Evolutionary conservation across 345 rosid genomes (phyloP).

Genomic region (Carallia pectinifolia): DNA sequence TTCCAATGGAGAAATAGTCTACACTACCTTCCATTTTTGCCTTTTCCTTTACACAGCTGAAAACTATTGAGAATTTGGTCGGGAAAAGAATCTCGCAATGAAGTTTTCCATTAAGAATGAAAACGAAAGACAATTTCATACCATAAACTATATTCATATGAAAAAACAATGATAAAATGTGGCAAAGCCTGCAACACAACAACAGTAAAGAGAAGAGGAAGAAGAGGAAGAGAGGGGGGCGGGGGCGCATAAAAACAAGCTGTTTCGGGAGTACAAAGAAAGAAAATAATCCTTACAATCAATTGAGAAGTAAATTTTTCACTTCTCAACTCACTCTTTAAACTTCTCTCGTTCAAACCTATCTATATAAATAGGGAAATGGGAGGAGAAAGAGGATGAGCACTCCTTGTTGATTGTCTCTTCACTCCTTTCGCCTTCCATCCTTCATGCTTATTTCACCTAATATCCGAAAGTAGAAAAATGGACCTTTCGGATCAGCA

Average conservation of each 20-base stretch:
- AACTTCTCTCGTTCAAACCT: constrained; percentile 32
- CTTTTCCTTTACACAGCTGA: no score
- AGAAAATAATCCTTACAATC: constrained; percentile 35
- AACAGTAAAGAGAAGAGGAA: constrained; percentile 10
- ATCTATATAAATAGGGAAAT: constrained; percentile 27
- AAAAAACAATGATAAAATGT: constrained; percentile 11
- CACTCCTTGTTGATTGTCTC: constrained; percentile 60
- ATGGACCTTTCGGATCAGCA: constrained; percentile 29
- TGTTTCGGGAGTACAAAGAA: constrained; percentile 31
- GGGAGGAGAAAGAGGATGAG: constrained; percentile 98
- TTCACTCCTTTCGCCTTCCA: constrained; percentile 70
- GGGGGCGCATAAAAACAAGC: constrained; percentile 12
- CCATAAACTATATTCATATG: no score
- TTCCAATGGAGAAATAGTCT: no score
- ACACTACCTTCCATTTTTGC: no score
- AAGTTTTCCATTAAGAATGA: no score
- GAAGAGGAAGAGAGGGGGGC: no score
- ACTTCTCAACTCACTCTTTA: constrained; percentile 36
- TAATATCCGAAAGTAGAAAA: constrained; percentile 29
- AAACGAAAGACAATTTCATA: no score
- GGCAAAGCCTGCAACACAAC: constrained; percentile 46
- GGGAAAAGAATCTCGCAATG: no score
- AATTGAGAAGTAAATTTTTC: constrained; percentile 34
- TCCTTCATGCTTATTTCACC: constrained; percentile 36
- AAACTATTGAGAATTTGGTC: no score